Evolutionary conservation across 1,139 yeast species (phyloP), one percentile per base, ranked within the genome.

Genomic region (Debaryomyces coudertii): DNA sequence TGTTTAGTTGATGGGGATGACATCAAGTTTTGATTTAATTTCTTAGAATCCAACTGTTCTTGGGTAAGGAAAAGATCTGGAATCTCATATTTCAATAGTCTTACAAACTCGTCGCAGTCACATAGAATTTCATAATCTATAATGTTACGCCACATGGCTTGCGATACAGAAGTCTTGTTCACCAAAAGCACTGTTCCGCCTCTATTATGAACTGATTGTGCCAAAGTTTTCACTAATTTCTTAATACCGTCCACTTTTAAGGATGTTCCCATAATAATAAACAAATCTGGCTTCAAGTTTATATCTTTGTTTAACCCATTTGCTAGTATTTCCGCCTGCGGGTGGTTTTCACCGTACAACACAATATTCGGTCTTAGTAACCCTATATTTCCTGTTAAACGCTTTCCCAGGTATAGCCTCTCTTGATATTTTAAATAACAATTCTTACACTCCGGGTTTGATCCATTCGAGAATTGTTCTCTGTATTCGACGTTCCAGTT

Each of bases 81-180:
- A 7, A 81, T 65, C 36, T 80, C 77, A 18, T 49, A 49, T 52
- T 75, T 75, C 44, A 87, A 66, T 27, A 74, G 68, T 16, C 68
- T 65, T 16, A 90, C 85, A 82, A 95, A 92, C 31, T 76, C 77
- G 63, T 92, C 98, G 61, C 97, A 88, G 61, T 90, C 97, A 43
- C 85, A 71, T 45, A 82, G 68, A 5, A 92, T 76, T 70, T 92
- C 93, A 57, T 82, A 87, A 58, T 87, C 93, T 39, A 87, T 76
- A 44, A 69, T 68, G 30, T 65, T 75, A 9, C 74, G 73, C 92
- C 93, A 87, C 24, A 63, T 54, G 50, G 72, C 70, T 45, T 66
- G 69, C 28, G 73, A 67, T 31, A 73, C 62, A 37, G 69, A 80
- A 44, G 77, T 79, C 50, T 79, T 79, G 65, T 87, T 87, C 41